Conservation (phyloP, 1,284 basidiomycete genomes). For the Irpex sp. region DNA sequence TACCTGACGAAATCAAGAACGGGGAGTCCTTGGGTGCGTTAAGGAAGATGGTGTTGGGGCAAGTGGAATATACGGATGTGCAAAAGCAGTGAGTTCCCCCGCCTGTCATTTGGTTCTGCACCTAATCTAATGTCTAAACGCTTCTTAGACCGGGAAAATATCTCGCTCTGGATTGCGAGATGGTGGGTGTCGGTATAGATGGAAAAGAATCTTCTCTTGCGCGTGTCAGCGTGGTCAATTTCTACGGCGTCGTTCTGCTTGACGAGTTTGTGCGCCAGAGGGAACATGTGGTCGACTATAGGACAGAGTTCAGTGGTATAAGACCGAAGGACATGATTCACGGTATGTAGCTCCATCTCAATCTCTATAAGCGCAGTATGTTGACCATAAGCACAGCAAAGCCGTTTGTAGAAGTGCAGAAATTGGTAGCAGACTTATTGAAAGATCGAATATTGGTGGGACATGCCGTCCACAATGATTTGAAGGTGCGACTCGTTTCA, state of each 20-base stretch:
- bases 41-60: constrained; percentile 50
- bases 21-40: constrained; percentile 46
- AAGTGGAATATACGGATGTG: constrained; percentile 34
- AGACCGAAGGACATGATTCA: constrained; percentile 71
- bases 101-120: constrained; percentile 34
- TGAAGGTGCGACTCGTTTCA: constrained; percentile 54
- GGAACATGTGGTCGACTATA: constrained; percentile 91
- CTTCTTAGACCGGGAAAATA: constrained; percentile 67
- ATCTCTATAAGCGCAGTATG: neutral
- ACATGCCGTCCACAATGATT: constrained; percentile 91
- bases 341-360: constrained; percentile 37
- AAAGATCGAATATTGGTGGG: constrained; percentile 88
- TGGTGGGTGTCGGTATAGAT: constrained; percentile 93
- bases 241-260: constrained; percentile 75
- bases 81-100: constrained; percentile 23
- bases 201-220: constrained; percentile 85
- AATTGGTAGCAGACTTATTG: constrained; percentile 74
- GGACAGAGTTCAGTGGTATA: constrained; percentile 91
- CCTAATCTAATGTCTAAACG: neutral
- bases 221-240: constrained; percentile 91
- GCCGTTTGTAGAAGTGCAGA: constrained; percentile 79
- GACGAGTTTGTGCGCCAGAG: constrained; percentile 88
- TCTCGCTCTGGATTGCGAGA: constrained; percentile 91
- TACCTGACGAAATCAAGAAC: constrained; percentile 28
- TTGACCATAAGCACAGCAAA: constrained; percentile 48